A percentile compares a stretch with the other conserved stretches of the same genome.
These are phyloP conservation scores for Cardamine chenopodiifolia DNA, from an alignment of 345 rosid genomes.

Conservation along the genomic window DNA sequence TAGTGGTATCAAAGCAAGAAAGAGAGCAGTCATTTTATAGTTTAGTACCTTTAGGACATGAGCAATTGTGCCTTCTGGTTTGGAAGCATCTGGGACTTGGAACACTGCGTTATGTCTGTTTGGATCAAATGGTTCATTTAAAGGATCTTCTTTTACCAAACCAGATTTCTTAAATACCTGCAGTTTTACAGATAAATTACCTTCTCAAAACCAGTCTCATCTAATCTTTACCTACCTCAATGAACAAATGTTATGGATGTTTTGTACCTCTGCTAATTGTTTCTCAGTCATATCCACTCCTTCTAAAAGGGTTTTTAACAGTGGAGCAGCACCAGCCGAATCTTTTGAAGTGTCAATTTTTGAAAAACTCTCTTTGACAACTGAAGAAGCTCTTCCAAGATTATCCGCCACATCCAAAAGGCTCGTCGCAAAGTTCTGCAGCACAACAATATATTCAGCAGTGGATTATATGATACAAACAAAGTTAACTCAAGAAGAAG, in stretches of 20 bases:
- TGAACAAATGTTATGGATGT: not conserved
- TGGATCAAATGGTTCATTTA: slow-evolving; percentile 86
- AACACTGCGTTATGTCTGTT: slow-evolving; percentile 83
- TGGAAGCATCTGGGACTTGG: slow-evolving; percentile 77
- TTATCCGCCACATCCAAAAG: slow-evolving; percentile 92
- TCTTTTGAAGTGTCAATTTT: slow-evolving; percentile 70
- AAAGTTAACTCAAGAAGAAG: not conserved
- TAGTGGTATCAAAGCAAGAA: slow-evolving; percentile 16
- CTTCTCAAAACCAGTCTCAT: slow-evolving; percentile 16
- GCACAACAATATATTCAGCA: slow-evolving; percentile 7
- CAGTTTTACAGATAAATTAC: slow-evolving; percentile 15
- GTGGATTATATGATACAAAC: not conserved
- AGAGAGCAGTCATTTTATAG: not conserved
- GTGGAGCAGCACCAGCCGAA: slow-evolving; percentile 61
- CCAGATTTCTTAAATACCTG: slow-evolving; percentile 83
- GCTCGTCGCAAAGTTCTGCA: slow-evolving; percentile 80
- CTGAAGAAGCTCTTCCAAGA: slow-evolving; percentile 87
- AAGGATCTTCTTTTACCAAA: slow-evolving; percentile 72
- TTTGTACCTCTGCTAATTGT: slow-evolving; percentile 76
- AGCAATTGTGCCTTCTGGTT: slow-evolving; percentile 84
- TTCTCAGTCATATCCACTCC: slow-evolving; percentile 99
- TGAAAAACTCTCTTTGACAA: slow-evolving; percentile 73
- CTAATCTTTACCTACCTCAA: not conserved
- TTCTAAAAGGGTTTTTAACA: slow-evolving; percentile 76
- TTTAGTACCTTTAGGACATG: slow-evolving; percentile 74